These are phyloP conservation scores for Obelidium mucronatum DNA, from an alignment of 192 early-diverging fungal genomes.

Conservation along the genomic window DNA sequence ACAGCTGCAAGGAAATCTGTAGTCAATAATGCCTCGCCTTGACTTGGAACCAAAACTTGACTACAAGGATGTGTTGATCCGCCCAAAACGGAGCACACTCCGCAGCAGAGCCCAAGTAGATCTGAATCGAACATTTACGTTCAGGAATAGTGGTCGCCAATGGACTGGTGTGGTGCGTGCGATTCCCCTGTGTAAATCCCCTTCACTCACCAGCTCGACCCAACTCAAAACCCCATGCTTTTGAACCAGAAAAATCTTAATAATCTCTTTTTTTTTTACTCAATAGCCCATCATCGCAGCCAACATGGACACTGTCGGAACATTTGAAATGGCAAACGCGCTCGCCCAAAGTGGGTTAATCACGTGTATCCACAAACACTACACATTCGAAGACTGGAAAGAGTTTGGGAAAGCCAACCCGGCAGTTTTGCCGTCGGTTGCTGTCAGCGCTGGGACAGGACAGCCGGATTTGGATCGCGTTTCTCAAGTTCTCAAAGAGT, in stretches of 20 bases:
- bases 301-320: slow-evolving; percentile 32
- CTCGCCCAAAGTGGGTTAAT: background rate
- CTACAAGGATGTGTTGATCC: slow-evolving; percentile 32
- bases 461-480: slow-evolving; percentile 25
- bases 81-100: slow-evolving; percentile 25
- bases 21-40: background rate
- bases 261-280: background rate
- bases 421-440: background rate
- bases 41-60: slow-evolving; percentile 28
- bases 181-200: background rate
- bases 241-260: no score
- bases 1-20: no score
- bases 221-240: no score
- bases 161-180: slow-evolving; percentile 9
- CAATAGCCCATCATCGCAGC: background rate
- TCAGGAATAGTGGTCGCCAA: slow-evolving; percentile 9
- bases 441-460: slow-evolving; percentile 24
- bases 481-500: background rate
- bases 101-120: slow-evolving; percentile 28
- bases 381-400: slow-evolving; percentile 30
- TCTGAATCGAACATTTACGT: slow-evolving; percentile 16
- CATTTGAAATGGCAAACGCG: slow-evolving; percentile 23
- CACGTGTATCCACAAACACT: slow-evolving; percentile 33
- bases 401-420: background rate
- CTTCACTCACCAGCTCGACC: no score